Base-by-base conservation (phyloP, 441 rosid species). In the Adansonia rubrostipa region DNA sequence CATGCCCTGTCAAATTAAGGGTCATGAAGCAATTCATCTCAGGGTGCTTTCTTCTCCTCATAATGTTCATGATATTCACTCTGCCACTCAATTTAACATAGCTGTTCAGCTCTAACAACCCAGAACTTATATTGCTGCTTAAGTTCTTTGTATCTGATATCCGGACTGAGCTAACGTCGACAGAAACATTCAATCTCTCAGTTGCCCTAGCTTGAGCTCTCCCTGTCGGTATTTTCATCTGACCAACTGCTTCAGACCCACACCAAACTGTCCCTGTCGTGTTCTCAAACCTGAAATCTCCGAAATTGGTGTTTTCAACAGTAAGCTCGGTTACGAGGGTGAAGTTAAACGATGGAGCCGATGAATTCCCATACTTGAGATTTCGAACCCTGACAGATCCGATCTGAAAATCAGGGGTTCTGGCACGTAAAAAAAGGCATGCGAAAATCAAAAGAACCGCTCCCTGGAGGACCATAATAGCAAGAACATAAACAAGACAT, bases 241-340 rank as follows among this genome's bases (percentile, higher is more conserved):
- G 78, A 13, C 96, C 97, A 13, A 89, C 89, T 17, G 61, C 51
- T 19, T 47, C 33, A 14, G 60, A 80, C 0, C 77, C 82, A 5
- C 87, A 92, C 11, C 66, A 68, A 14, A 90, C 63, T 17, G 73
- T 19, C 9, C 81, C 77, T 6, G 84, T 83, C 1, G 78, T 17
- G 10, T 86, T 80, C 1, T 48, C 86, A 28, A 81, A 88, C 28
- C 83, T 75, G 82, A 89, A 92, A 24, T 33, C 79, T 1, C 93
- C 93, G 64, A 89, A 91, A 78, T 92, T 94, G 36, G 76, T 1
- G 44, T 92, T 94, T 69, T 87, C 63, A 4, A 92, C 76, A 36
- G 78, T 68, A 42, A 93, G 4, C 44, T 81, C 89, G 0, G 88
- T 71, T 4, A 77, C 77, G 3, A 92, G 73, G 9, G 89, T 91